Conservation (phyloP, 192 early-diverging fungal species). For the Mortierella alpina region DNA sequence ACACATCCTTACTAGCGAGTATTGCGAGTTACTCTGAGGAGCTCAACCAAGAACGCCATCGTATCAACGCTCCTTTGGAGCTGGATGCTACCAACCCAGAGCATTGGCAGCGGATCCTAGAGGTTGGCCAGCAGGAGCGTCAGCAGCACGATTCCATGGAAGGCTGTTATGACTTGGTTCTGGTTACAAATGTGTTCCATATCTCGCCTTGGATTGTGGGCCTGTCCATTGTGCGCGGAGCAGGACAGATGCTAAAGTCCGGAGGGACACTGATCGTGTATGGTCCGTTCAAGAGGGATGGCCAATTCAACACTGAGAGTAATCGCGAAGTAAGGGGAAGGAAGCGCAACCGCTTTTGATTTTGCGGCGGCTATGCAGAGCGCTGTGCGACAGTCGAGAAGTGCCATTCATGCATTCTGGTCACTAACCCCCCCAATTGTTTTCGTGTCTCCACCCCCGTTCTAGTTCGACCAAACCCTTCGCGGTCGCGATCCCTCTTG, state of each 20-base stretch:
- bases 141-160: background rate
- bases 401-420: too few relatives aligned
- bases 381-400: too few relatives aligned
- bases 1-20: constrained; percentile 17
- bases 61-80: constrained; percentile 28
- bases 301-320: constrained; percentile 32
- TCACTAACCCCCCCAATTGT: background rate
- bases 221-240: constrained; percentile 29
- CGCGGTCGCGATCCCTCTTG: constrained; percentile 37
- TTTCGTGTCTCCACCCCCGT: background rate
- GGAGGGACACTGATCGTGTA: constrained; percentile 20
- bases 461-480: constrained; percentile 35
- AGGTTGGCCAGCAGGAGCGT: constrained; percentile 1
- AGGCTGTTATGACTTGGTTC: constrained; percentile 23
- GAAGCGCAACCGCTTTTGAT: background rate
- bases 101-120: constrained; percentile 24
- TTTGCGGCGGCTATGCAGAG: too few relatives aligned
- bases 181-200: constrained; percentile 47
- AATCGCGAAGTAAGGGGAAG: constrained; percentile 33
- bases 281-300: constrained; percentile 30
- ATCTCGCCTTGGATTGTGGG: constrained; percentile 51
- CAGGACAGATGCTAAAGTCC: constrained; percentile 16
- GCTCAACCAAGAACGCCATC: constrained; percentile 22
- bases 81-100: constrained; percentile 36
- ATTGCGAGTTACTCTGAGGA: constrained; percentile 37